These are phyloP conservation scores for Plasmopara viticola DNA, from an alignment of 352 stramenopile genomes.

Conservation along the genomic window DNA sequence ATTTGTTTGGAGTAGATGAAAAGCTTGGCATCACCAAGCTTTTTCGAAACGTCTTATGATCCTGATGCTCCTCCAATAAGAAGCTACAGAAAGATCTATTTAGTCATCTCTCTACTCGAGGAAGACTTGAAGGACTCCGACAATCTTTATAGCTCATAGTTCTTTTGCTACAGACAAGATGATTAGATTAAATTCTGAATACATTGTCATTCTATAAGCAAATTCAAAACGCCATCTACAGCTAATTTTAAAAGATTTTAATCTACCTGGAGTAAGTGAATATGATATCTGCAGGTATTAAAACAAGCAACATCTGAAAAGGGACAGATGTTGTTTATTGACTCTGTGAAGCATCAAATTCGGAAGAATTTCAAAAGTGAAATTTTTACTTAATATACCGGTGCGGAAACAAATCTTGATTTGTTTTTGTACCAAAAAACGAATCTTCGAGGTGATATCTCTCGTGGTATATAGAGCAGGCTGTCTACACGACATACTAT, in stretches of 20 bases:
- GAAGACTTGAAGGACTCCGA: neutral
- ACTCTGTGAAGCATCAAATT: constrained; percentile 11
- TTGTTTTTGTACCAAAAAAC: no score
- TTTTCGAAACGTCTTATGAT: no score
- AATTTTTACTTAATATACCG: no score
- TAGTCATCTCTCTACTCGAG: neutral
- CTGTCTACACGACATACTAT: no score
- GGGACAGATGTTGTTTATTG: constrained; percentile 11
- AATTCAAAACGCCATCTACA: neutral
- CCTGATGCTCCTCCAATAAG: neutral
- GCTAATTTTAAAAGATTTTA: neutral
- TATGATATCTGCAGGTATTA: constrained; percentile 4
- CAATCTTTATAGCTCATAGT: neutral
- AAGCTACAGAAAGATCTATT: neutral
- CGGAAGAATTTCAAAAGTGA: constrained; percentile 1
- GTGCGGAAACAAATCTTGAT: no score
- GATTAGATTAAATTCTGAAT: neutral
- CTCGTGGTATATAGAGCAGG: no score
- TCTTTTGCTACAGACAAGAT: neutral
- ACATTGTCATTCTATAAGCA: neutral
- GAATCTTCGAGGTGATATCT: no score
- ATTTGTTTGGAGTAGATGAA: no score
- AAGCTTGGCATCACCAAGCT: no score
- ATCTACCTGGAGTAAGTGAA: neutral
- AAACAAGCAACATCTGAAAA: constrained; percentile 6